Evolutionary conservation across 805 yeast species (phyloP).

Genomic region (Ogataea kodamae): DNA sequence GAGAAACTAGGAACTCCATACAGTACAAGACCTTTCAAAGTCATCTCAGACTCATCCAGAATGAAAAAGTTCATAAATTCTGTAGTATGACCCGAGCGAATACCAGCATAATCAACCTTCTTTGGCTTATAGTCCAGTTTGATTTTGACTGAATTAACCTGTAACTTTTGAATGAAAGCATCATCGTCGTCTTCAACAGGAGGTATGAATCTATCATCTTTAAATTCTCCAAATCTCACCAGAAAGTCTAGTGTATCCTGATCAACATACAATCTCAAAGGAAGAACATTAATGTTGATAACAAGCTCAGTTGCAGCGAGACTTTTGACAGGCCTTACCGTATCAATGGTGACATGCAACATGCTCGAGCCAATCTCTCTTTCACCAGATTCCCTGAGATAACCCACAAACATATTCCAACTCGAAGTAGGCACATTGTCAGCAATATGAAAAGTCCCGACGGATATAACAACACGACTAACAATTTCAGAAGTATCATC

Average conservation of each 20-base stretch:
- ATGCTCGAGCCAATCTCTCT: constrained; percentile 67
- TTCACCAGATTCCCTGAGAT: constrained; percentile 65
- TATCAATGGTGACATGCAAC: constrained; percentile 49
- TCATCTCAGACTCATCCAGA: constrained; percentile 78
- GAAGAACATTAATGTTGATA: constrained; percentile 54
- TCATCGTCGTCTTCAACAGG: constrained; percentile 47
- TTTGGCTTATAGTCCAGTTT: constrained; percentile 91
- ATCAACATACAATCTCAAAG: constrained; percentile 80
- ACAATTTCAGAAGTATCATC: constrained; percentile 42
- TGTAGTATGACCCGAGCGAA: constrained; percentile 79
- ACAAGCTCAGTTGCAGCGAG: constrained; percentile 69
- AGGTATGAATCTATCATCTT: constrained; percentile 62
- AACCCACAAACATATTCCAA: constrained; percentile 81
- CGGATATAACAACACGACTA: constrained; percentile 45
- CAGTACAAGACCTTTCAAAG: constrained; percentile 55
- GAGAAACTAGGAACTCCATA: constrained; percentile 79
- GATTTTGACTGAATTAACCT: constrained; percentile 55
- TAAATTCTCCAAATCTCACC: constrained; percentile 76
- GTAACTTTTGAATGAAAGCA: constrained; percentile 64
- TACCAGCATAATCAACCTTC: constrained; percentile 77
- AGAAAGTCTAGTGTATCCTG: constrained; percentile 90
- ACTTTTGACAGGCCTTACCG: constrained; percentile 59
- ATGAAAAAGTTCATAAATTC: constrained; percentile 88
- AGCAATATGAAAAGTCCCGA: constrained; percentile 55
- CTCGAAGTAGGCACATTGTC: constrained; percentile 86